Base-by-base conservation (phyloP, 2,329 filamentous ascomycete genomes). In the Penicillium sp. region DNA sequence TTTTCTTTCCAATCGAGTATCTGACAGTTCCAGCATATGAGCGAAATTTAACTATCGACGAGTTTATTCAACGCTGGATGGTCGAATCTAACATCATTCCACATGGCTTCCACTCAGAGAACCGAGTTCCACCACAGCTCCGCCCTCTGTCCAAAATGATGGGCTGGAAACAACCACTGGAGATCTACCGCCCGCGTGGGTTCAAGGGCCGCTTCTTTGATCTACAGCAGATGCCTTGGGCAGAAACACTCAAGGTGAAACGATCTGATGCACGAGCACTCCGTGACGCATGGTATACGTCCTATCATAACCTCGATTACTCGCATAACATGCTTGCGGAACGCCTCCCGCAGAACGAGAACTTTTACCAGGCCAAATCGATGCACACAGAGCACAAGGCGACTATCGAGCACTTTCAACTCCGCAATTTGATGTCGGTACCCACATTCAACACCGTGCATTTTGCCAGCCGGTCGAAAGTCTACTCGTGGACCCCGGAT, bases 361-460 rank as follows among this genome's bases (percentile, higher is more conserved):
- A 70, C 22, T 83, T 78, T 64, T 85, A 83, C 70, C 76, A 74
- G 4, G 82, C 81, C 58, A 77, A 78, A 46, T 75, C 79, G 33
- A 83, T 83, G 76, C 79, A 82, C 62, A 82, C 81, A 0, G 74
- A 74, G 11, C 79, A 83, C 63, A 80, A 77, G 57, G 80, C 83
- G 4, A 79, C 76, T n/a, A 80, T 83, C 51, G 79, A 82, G 33
- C 85, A 87, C 69, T 87, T 85, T 64, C 85, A 87, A 66, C 78
- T 87, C 3, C 83, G 85, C 14, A 86, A 87, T 64, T 73, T 85
- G 8, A 77, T 87, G 67, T 82, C 83, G 5, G 81, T 83, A 3
- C 82, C 80, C 8, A 82, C 82, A 13, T 80, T 81, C 43, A 83
- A 84, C 61, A 84, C 85, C 52, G 72, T 87, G 4, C 83, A 83